Evolutionary conservation across 179 eudicot species (phyloP), one percentile per base, ranked within the genome.

Genomic region (Camellia oleifera): DNA sequence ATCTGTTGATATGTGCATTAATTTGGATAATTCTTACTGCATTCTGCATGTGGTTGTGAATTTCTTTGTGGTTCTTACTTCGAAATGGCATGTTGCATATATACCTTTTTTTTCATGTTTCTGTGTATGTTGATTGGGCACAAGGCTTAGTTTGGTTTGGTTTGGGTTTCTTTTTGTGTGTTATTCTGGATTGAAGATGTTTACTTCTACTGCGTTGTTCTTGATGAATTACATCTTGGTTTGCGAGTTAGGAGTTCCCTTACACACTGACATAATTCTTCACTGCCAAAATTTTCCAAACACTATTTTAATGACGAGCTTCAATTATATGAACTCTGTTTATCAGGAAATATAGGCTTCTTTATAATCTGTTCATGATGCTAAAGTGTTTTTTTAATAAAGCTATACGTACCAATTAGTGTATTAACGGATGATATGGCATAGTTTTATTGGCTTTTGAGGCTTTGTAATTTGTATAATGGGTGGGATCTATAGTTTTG

Each of bases 161-260:
- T 32, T 32, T 32, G 40, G 40, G 40, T 32, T 32, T 32, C 40
- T 32, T 32, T 32, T 32, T 48, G 52, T 48, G 7, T 48, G 52
- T 48, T 48, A 48, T 48, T 48, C 52, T 48, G 52, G 52, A 67
- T 32, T 4, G 71, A 42, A 67, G 17, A 42, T 67, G 71, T 13
- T 67, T 40, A 67, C 42, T 67, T 13, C 8, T 32, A 67, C 17
- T 3, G n/a, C 1, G 7, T 42, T 67, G 45, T 44, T n/a, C 67
- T 46, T 44, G 78, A 17, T 17, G 67, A 56, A 56, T 15, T 56
- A 13, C 65, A 40, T 26, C 77, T 3, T 74, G 44, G 56, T 48
- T 48, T 4, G 7, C 52, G 4, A 73, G 76, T 73, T 74, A 8
- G 77, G 77, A 56, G 65, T 56, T 32, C 44, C 52, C 65, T 74